Evolutionary conservation across 345 rosid genomes (phyloP).

Genomic region (Punica granatum): DNA sequence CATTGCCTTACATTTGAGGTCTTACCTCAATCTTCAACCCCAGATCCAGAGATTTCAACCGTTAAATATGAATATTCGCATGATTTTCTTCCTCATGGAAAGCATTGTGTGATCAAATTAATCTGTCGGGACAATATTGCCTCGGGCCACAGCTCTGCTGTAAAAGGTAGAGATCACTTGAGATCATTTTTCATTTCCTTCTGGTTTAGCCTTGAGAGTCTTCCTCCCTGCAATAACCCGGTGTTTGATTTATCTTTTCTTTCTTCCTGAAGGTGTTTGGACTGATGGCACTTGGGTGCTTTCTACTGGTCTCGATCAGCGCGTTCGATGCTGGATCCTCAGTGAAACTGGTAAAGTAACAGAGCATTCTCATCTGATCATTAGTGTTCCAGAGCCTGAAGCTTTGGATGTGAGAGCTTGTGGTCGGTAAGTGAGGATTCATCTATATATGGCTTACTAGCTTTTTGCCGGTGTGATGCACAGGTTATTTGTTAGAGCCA

Average conservation of each 20-base stretch:
- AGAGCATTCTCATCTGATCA: conserved; percentile 47
- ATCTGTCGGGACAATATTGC: conserved; percentile 31
- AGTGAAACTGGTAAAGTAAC: conserved; percentile 36
- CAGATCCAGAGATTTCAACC: conserved; percentile 13
- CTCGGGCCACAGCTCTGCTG: conserved; percentile 81
- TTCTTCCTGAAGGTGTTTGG: conserved; percentile 65
- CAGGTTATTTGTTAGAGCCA: too few relatives aligned
- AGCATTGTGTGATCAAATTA: conserved; percentile 34
- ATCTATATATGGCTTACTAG: neutral
- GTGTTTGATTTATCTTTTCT: neutral
- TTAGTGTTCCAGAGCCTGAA: conserved; percentile 91
- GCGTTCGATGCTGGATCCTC: conserved; percentile 72
- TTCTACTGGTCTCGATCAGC: conserved; percentile 97
- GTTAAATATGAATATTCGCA: conserved; percentile 17
- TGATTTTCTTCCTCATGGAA: conserved; percentile 10
- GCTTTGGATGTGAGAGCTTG: conserved; percentile 66
- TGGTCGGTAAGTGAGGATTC: conserved; percentile 40
- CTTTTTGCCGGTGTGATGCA: too few relatives aligned
- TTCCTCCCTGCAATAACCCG: neutral
- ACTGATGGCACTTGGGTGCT: conserved; percentile 82
- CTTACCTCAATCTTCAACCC: conserved; percentile 12
- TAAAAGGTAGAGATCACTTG: conserved; percentile 51
- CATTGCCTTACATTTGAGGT: conserved; percentile 42
- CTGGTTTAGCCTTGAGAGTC: neutral
- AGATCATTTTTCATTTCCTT: neutral